Conservation (phyloP, 1,284 basidiomycete genomes). For the Gomphus bonarii region DNA sequence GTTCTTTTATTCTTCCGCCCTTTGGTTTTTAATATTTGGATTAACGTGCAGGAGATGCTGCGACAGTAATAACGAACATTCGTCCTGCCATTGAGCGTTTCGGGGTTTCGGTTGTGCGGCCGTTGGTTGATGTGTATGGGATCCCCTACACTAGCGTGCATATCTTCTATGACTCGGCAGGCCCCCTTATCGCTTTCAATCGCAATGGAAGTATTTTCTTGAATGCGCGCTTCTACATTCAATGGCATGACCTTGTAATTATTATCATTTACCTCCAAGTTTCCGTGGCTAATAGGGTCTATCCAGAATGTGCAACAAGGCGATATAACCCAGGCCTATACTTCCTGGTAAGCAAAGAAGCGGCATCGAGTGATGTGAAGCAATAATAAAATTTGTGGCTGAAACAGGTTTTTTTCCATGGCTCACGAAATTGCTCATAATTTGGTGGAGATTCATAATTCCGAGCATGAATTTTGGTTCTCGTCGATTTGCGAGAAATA, state of each 20-base stretch:
- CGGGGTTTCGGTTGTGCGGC: conserved; percentile 13
- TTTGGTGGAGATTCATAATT: conserved; percentile 66
- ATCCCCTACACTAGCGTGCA: conserved; percentile 66
- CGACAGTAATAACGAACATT: not conserved
- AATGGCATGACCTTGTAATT: conserved; percentile 66
- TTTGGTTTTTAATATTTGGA: conserved; percentile 8
- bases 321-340: conserved; percentile 56
- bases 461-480: conserved; percentile 91
- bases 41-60: not conserved
- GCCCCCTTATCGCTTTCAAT: conserved; percentile 91
- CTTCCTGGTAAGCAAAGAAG: conserved; percentile 53
- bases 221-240: conserved; percentile 79
- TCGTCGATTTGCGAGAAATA: conserved; percentile 77
- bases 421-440: conserved; percentile 92
- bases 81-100: conserved; percentile 10
- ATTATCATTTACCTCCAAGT: not conserved
- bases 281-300: conserved; percentile 6
- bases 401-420: conserved; percentile 72
- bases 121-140: conserved; percentile 49
- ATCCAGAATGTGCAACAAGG: conserved; percentile 46
- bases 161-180: conserved; percentile 77
- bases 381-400: not conserved
- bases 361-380: not conserved
- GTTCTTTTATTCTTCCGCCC: not conserved
- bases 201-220: conserved; percentile 82